A percentile compares a stretch with the other conserved stretches of the same genome.
Evolutionary conservation across 139 green algal genomes (phyloP).

Genomic region (Chlorokybus atmophyticus): DNA sequence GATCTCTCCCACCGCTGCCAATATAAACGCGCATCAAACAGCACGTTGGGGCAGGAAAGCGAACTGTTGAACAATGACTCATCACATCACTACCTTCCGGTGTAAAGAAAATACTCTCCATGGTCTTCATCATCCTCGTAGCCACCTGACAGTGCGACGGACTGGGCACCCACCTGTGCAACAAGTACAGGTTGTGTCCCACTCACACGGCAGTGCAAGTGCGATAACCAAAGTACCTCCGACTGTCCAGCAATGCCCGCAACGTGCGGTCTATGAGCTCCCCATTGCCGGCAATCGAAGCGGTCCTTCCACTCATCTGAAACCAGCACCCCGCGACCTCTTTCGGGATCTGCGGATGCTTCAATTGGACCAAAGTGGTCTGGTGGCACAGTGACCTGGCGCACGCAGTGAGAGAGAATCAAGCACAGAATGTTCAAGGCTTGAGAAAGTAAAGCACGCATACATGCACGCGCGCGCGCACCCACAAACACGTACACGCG

Average conservation of each 20-base stretch:
- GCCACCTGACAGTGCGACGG: conserved; percentile 58
- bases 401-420: too few relatives aligned
- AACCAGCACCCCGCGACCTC: conserved; percentile 57
- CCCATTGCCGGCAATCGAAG: conserved; percentile 87
- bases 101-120: conserved; percentile 95
- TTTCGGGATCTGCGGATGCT: conserved; percentile 62
- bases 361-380: conserved; percentile 93
- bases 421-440: too few relatives aligned
- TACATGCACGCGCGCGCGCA: too few relatives aligned
- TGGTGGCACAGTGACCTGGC: conserved; percentile 64
- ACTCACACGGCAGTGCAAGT: too few relatives aligned
- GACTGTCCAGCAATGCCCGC: conserved; percentile 86
- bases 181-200: too few relatives aligned
- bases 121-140: conserved; percentile 88
- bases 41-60: not conserved
- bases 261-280: conserved; percentile 87
- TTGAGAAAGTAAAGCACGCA: too few relatives aligned
- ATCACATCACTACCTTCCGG: conserved; percentile 33
- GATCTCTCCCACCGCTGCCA: conserved; percentile 63
- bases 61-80: not conserved
- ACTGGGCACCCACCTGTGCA: conserved; percentile 66
- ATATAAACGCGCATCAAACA: not conserved
- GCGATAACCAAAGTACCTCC: too few relatives aligned
- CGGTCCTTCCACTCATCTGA: conserved; percentile 78
- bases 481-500: too few relatives aligned